Conservation (phyloP, 75 land plant species). For the Cunninghamia lanceolata region DNA sequence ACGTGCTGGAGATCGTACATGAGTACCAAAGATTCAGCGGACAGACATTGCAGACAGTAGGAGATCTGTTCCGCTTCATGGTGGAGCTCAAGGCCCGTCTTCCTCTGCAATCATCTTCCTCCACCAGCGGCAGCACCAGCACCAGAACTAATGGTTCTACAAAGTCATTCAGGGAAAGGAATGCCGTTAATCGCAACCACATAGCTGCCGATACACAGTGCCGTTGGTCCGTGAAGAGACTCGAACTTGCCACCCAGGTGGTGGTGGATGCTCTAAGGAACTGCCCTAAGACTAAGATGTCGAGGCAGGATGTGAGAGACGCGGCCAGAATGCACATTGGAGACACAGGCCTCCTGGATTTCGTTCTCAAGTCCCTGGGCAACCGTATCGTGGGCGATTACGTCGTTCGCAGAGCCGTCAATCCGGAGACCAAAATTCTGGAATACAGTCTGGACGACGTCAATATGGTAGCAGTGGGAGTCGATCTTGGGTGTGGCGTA, state of each 20-base stretch:
- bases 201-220: constrained; percentile 31
- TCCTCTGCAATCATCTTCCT: constrained; percentile 19
- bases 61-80: constrained; percentile 67
- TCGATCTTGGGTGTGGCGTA: background rate
- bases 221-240: constrained; percentile 78
- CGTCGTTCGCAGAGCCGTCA: constrained; percentile 70
- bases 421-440: constrained; percentile 79
- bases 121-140: background rate
- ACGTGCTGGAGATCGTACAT: constrained; percentile 29
- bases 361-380: constrained; percentile 77
- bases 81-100: constrained; percentile 53
- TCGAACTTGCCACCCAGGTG: constrained; percentile 73
- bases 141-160: background rate
- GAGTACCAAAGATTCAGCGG: constrained; percentile 58
- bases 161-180: background rate
- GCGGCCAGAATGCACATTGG: constrained; percentile 74
- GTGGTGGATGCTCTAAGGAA: constrained; percentile 69
- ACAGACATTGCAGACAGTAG: constrained; percentile 45
- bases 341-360: constrained; percentile 83
- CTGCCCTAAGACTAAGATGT: constrained; percentile 50
- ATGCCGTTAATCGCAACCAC: background rate
- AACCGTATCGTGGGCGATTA: constrained; percentile 76
- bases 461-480: constrained; percentile 8
- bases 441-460: constrained; percentile 80
- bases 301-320: constrained; percentile 83